Evolutionary conservation across 192 early-diverging fungal species (phyloP), one percentile per base, ranked within the genome.

Genomic region (Obelidium mucronatum): DNA sequence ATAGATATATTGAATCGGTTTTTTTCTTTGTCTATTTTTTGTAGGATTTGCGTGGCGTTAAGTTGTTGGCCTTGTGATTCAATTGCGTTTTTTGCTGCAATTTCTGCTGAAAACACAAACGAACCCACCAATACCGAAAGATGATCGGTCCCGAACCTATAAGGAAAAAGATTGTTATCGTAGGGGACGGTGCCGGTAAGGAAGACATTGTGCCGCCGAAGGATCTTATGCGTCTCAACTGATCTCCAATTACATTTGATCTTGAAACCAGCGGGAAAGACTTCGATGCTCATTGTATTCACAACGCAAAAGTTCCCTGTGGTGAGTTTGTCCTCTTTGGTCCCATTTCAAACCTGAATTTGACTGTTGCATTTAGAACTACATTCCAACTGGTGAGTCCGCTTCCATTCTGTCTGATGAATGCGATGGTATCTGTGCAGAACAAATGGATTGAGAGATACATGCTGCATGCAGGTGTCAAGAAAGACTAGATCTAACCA

Each of bases 301-400:
- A 90, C 89, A 67, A 91, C 94, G 81, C 92, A 91, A 48, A 80
- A 85, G 53, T 97, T 97, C 86, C 95, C 94, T 40, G 88, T 92
- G 82, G 94, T 96, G 86, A 76, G 85, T 82, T 34, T 0, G 22
- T 26, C 53, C 8, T 13, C 2, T 48, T 53, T n/a, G n/a, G n/a
- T n/a, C n/a, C n/a, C n/a, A 22, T 48, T 31, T 30, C 51, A 24
- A 68, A 51, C n/a, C n/a, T n/a, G n/a, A n/a, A n/a, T 66, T 8
- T 39, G 22, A 19, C n/a, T 66, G 64, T 1, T 33, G 11, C 17
- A 24, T 40, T n/a, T 48, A 69, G 67, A 69, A 69, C 51, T 34
- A 69, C 35, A 52, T 69, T 53, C 67, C 67, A 33, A 69, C 67
- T 15, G 67, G 67, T 69, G 30, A n/a, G n/a, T n/a, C n/a, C n/a